These are phyloP conservation scores for Moniliella sp. DNA, from an alignment of 1,284 basidiomycete genomes.

Conservation along the genomic window DNA sequence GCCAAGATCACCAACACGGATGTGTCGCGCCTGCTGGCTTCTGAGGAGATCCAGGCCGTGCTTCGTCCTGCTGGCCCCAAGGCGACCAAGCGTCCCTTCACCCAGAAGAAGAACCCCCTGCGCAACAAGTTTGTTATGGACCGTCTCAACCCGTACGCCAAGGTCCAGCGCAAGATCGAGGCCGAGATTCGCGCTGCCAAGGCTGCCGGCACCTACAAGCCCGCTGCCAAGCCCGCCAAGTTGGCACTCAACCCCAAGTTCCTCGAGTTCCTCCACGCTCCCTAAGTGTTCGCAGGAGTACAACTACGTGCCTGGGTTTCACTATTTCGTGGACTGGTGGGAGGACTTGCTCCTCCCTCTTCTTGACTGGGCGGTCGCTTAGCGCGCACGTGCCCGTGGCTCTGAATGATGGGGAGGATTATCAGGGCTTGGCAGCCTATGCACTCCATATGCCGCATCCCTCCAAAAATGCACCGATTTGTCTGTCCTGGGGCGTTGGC, in stretches of 20 bases:
- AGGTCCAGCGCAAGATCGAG: conserved; percentile 36
- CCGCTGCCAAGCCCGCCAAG: conserved; percentile 9
- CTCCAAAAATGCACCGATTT: too few species aligned
- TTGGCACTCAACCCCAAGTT: conserved; percentile 57
- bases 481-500: too few species aligned
- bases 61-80: conserved; percentile 65
- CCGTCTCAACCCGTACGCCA: conserved; percentile 95
- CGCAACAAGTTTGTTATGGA: conserved; percentile 85
- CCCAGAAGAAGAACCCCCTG: conserved; percentile 92
- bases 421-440: too few species aligned
- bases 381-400: too few species aligned
- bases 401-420: too few species aligned
- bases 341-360: too few species aligned
- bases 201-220: conserved; percentile 21
- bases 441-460: too few species aligned
- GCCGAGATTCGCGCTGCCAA: conserved; percentile 21
- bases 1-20: conserved; percentile 95
- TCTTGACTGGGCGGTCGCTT: too few species aligned
- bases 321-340: too few species aligned
- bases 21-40: conserved; percentile 90
- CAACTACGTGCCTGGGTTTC: too few species aligned
- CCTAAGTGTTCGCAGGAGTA: too few species aligned
- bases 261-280: conserved; percentile 62
- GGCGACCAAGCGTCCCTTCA: conserved; percentile 75
- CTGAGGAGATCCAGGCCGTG: conserved; percentile 44